A percentile compares a stretch with the other conserved stretches of the same genome.
phyloP scores from a whole-genome alignment of 495 filamentous ascomycete species.

The Hyphodiscus hymeniophilus region DNA sequence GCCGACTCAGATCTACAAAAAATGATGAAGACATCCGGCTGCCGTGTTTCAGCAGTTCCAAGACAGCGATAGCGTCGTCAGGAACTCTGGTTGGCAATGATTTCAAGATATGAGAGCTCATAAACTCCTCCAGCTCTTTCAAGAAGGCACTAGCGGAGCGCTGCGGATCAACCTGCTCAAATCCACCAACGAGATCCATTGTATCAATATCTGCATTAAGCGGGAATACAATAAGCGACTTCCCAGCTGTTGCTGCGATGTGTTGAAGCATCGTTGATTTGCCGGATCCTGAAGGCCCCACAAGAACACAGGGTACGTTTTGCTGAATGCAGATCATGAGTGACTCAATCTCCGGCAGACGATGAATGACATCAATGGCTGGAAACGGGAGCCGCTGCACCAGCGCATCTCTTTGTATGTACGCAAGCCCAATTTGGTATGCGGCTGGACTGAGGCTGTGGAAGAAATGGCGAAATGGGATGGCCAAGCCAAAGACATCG shows the following conservation, averaged over 20 bases:
- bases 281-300: slow-evolving; percentile 76
- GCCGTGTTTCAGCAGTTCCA: slow-evolving; percentile 28
- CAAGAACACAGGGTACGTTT: slow-evolving; percentile 80
- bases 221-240: slow-evolving; percentile 64
- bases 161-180: slow-evolving; percentile 82
- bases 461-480: slow-evolving; percentile 29
- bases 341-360: slow-evolving; percentile 68
- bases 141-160: slow-evolving; percentile 53
- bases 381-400: slow-evolving; percentile 47
- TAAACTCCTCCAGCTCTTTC: slow-evolving; percentile 42
- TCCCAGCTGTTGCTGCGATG: slow-evolving; percentile 69
- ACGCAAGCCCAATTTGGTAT: slow-evolving; percentile 74
- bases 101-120: slow-evolving; percentile 45
- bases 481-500: slow-evolving; percentile 36
- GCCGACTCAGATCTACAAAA: slow-evolving; percentile 19
- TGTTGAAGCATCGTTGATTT: slow-evolving; percentile 74
- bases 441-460: slow-evolving; percentile 60
- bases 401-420: slow-evolving; percentile 50
- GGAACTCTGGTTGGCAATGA: slow-evolving; percentile 37
- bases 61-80: slow-evolving; percentile 32
- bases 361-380: slow-evolving; percentile 45
- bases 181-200: slow-evolving; percentile 93
- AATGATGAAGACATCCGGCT: slow-evolving; percentile 6
- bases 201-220: slow-evolving; percentile 91
- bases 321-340: slow-evolving; percentile 80